Evolutionary conservation across 1,139 yeast genomes (phyloP).

Genomic region (Suhomyces maxii): DNA sequence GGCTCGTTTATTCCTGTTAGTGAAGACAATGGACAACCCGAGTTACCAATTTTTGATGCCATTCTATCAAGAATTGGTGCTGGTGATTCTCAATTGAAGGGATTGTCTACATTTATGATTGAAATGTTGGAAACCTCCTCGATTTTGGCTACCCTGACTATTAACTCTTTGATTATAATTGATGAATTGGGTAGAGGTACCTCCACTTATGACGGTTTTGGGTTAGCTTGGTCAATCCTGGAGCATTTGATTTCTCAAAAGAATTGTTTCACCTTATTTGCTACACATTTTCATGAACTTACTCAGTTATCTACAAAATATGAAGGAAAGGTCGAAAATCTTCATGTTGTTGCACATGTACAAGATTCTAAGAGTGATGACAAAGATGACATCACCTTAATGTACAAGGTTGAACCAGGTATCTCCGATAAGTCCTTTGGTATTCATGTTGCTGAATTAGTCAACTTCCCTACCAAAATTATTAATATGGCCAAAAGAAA

Average conservation of each 20-base stretch:
- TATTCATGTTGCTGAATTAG: conserved; percentile 95
- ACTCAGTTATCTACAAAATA: conserved; percentile 71
- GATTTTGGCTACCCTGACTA: conserved; percentile 81
- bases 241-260: conserved; percentile 74
- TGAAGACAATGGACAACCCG: conserved; percentile 56
- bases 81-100: conserved; percentile 94
- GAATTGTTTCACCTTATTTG: conserved; percentile 82
- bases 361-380: conserved; percentile 40
- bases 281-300: conserved; percentile 95
- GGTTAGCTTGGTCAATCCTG: conserved; percentile 94
- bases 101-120: conserved; percentile 96
- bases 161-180: conserved; percentile 81
- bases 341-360: conserved; percentile 93
- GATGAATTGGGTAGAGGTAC: conserved; percentile 98
- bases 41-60: conserved; percentile 82
- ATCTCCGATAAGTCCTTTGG: conserved; percentile 94
- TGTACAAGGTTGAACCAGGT: conserved; percentile 91
- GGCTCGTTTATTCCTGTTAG: conserved; percentile 83
- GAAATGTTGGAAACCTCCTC: conserved; percentile 97
- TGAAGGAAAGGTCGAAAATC: conserved; percentile 60
- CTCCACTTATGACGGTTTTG: conserved; percentile 96
- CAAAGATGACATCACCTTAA: conserved; percentile 74
- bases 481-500: conserved; percentile 93
- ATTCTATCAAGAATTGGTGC: conserved; percentile 98
- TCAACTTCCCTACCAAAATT: conserved; percentile 85